phyloP scores from a whole-genome alignment of 75 land plant species.

The Pinus albicaulis region DNA sequence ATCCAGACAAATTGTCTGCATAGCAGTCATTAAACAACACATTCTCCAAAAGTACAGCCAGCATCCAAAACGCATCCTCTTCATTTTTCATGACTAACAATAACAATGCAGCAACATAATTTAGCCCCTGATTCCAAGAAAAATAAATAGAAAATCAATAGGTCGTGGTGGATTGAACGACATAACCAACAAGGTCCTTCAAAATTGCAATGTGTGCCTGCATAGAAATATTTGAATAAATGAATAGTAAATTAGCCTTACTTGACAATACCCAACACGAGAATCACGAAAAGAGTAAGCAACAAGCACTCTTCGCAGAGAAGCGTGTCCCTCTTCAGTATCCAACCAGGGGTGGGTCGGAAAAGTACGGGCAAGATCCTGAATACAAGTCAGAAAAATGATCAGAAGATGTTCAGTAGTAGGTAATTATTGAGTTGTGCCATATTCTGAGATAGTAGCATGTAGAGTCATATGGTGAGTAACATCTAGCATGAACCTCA shows the following conservation, averaged over 20 bases:
- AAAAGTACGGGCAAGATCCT: slow-evolving; percentile 58
- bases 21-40: slow-evolving; percentile 42
- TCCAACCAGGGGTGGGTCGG: slow-evolving; percentile 52
- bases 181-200: not conserved
- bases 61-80: slow-evolving; percentile 60
- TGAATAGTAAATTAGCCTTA: slow-evolving; percentile 8
- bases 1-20: slow-evolving; percentile 40
- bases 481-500: too few species aligned
- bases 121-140: slow-evolving; percentile 34
- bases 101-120: slow-evolving; percentile 41
- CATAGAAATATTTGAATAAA: not conserved
- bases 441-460: too few species aligned
- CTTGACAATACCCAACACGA: slow-evolving; percentile 54
- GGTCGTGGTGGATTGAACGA: not conserved
- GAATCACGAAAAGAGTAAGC: slow-evolving; percentile 56
- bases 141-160: not conserved
- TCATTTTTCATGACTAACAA: slow-evolving; percentile 52
- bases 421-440: not conserved
- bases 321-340: slow-evolving; percentile 37
- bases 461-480: too few species aligned
- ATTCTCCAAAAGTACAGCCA: slow-evolving; percentile 47
- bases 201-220: not conserved
- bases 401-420: not conserved
- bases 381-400: not conserved
- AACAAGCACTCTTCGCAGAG: slow-evolving; percentile 38